Percentiles rank a stretch among this genome's conserved stretches.
Evolutionary conservation across 192 early-diverging fungal genomes (phyloP).

Genomic region (Entomortierella chlamydospora): DNA sequence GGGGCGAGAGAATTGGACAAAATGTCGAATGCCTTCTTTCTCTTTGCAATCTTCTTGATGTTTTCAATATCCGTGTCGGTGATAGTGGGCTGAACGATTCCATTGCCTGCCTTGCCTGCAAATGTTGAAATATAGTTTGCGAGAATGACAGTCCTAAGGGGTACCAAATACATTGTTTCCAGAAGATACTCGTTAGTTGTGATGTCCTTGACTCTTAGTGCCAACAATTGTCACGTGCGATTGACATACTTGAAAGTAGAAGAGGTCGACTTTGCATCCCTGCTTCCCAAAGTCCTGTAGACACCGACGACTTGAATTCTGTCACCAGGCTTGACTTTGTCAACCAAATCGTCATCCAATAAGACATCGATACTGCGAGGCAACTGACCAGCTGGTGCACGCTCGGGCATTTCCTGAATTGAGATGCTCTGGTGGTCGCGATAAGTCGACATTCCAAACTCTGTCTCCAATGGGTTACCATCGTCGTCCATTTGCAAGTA

Average conservation of each 20-base stretch:
- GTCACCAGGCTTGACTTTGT: constrained; percentile 96
- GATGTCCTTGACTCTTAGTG: neutral
- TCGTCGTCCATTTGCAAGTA: constrained; percentile 97
- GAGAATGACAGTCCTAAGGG: constrained; percentile 83
- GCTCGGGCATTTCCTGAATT: constrained; percentile 99
- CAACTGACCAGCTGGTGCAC: constrained; percentile 93
- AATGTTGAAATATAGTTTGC: constrained; percentile 86
- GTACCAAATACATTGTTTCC: no score
- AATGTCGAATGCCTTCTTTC: constrained; percentile 80
- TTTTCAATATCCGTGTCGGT: constrained; percentile 89
- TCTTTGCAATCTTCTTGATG: constrained; percentile 80
- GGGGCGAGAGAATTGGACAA: constrained; percentile 91
- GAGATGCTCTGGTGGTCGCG: constrained; percentile 93
- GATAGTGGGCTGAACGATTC: constrained; percentile 76
- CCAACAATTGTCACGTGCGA: neutral
- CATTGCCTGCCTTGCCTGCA: constrained; percentile 78
- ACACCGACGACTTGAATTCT: constrained; percentile 94
- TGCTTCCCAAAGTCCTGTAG: constrained; percentile 88
- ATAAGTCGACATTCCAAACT: constrained; percentile 92
- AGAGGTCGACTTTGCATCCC: constrained; percentile 76
- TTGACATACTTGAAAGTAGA: constrained; percentile 83
- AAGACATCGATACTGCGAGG: constrained; percentile 95
- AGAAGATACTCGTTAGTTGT: no score
- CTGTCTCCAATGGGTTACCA: constrained; percentile 91
- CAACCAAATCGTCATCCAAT: constrained; percentile 96